phyloP scores from a whole-genome alignment of 1,284 basidiomycete species.

The Tylopilus sp. region DNA sequence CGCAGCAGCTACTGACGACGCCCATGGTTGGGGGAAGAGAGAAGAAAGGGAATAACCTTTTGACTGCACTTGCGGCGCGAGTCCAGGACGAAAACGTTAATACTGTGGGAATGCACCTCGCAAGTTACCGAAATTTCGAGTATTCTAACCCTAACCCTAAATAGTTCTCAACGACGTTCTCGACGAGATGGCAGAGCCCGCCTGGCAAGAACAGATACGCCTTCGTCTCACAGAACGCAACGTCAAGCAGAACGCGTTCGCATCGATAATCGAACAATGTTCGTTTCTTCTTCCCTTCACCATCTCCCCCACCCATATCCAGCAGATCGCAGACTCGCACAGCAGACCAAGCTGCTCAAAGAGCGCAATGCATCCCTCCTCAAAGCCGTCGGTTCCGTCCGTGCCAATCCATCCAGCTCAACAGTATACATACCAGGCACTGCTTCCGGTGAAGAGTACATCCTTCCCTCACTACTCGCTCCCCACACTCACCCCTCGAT shows the following conservation, averaged over 20 bases:
- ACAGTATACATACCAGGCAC: conserved; percentile 61
- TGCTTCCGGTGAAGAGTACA: conserved; percentile 60
- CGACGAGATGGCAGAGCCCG: conserved; percentile 64
- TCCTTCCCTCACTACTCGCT: conserved; percentile 11
- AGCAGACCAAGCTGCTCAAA: conserved; percentile 83
- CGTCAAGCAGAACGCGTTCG: conserved; percentile 68
- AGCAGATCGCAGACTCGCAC: conserved; percentile 81
- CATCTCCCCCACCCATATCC: conserved; percentile 14
- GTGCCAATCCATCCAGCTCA: conserved; percentile 57
- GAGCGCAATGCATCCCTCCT: conserved; percentile 84
- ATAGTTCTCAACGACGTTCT: neutral
- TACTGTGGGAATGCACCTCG: conserved; percentile 21
- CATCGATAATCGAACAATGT: conserved; percentile 87
- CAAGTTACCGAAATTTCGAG: conserved; percentile 13
- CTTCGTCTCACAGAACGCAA: conserved; percentile 75
- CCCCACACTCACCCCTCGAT: conserved; percentile 12
- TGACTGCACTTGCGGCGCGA: conserved; percentile 11
- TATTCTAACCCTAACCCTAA: conserved; percentile 31
- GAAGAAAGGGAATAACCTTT: neutral
- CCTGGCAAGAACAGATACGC: conserved; percentile 75
- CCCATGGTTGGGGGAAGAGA: conserved; percentile 38
- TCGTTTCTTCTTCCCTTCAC: conserved; percentile 25
- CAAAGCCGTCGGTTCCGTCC: conserved; percentile 69
- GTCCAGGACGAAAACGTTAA: conserved; percentile 11
- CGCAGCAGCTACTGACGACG: conserved; percentile 67